These are phyloP conservation scores for Haplosporangium sp. DNA, from an alignment of 371 early-diverging fungal genomes.

Conservation along the genomic window DNA sequence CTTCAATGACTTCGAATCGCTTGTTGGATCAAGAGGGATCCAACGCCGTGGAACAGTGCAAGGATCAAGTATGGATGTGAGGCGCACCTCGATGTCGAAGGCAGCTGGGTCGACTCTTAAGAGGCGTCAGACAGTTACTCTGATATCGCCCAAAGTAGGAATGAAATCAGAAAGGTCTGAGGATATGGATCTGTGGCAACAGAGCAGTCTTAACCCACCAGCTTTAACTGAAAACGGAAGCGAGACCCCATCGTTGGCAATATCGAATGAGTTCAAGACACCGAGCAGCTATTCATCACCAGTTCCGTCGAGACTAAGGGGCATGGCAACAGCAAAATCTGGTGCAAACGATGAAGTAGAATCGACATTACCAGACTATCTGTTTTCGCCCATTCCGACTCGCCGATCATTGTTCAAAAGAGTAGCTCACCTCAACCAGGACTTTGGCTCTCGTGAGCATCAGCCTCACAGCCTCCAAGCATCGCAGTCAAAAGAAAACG, in stretches of 20 bases:
- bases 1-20: slow-evolving; percentile 13
- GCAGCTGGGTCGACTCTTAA: slow-evolving; percentile 23
- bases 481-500: slow-evolving; percentile 25
- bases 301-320: slow-evolving; percentile 21
- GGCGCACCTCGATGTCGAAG: neutral
- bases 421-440: slow-evolving; percentile 71
- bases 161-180: neutral
- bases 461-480: slow-evolving; percentile 41
- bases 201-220: neutral
- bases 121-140: slow-evolving; percentile 43
- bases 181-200: slow-evolving; percentile 13
- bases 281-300: slow-evolving; percentile 30
- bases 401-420: slow-evolving; percentile 75
- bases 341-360: slow-evolving; percentile 9
- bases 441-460: slow-evolving; percentile 63
- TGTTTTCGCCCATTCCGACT: slow-evolving; percentile 67
- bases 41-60: slow-evolving; percentile 7
- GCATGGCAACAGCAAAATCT: slow-evolving; percentile 7
- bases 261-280: slow-evolving; percentile 25
- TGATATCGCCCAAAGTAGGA: slow-evolving; percentile 34
- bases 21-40: neutral
- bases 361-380: slow-evolving; percentile 48
- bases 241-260: slow-evolving; percentile 14
- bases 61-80: slow-evolving; percentile 18
- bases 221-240: neutral